Base-by-base conservation (phyloP, 495 filamentous ascomycete species). In the Lasiosphaeria hispida region DNA sequence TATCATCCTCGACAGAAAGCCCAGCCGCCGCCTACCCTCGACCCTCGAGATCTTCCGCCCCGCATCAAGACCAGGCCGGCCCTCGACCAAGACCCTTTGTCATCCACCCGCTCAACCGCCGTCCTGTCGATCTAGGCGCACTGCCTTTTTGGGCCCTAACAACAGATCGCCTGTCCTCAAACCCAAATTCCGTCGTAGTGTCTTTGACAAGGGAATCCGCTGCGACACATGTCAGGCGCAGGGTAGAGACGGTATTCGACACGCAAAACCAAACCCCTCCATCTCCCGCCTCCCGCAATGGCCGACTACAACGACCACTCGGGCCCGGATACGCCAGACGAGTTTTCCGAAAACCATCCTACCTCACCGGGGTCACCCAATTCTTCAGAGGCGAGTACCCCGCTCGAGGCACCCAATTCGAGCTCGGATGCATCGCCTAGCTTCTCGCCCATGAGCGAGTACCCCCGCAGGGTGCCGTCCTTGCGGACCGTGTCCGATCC, bases 401-500 rank as follows among this genome's bases (percentile, higher is more conserved):
- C 77, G 8, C 66, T 75, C 53, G 77, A 78, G 17, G 67, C 68
- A 0, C 75, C 75, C 15, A 72, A 63, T 55, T 65, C 74, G 41
- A 39, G 64, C 60, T 61, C 68, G 53, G 69, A 68, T 49, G 39
- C 58, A 8, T n/a, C 53, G 13, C 60, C 65, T 0, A 61, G 62
- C 42, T 48, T 62, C 34, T 49, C 57, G 1, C 48, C 64, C 36
- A 30, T 49, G 23, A 38, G 42, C 53, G 73, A 75, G 6, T 34
- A 39, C 15, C 72, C 73, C 13, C 75, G 73, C 58, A 72, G 81
- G 63, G 63, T 84, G 42, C 80, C 81, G 34, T 83, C 82, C 4
- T 59, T 86, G 36, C 76, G 80, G 57, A 77, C 81, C 7, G 69
- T 82, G 18, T 80, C 80, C 54, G 85, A 87, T 53, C 72, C 77